Evolutionary conservation across 768 basidiomycete genomes (phyloP).

Genomic region (Trametopsis cervina): DNA sequence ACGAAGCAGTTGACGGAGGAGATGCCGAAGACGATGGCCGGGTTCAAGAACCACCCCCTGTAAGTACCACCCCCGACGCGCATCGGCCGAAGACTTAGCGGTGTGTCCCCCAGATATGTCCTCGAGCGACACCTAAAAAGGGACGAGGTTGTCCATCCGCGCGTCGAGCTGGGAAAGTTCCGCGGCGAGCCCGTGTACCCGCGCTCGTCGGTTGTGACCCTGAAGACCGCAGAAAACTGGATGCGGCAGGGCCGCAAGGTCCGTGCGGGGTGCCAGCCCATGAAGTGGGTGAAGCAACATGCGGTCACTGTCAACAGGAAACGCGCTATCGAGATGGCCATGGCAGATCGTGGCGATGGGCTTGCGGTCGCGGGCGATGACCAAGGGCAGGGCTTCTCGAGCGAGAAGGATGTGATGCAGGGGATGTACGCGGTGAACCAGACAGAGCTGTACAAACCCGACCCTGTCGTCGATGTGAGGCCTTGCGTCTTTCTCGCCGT

Average conservation of each 20-base stretch:
- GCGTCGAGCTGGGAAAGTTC: constrained; percentile 83
- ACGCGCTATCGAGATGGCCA: constrained; percentile 62
- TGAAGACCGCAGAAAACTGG: constrained; percentile 94
- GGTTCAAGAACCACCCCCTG: constrained; percentile 96
- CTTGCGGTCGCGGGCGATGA: constrained; percentile 26
- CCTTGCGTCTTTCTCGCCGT: constrained; percentile 3
- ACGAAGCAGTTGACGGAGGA: constrained; percentile 74
- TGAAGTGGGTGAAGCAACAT: constrained; percentile 85
- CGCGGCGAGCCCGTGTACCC: constrained; percentile 90
- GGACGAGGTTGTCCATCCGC: constrained; percentile 79
- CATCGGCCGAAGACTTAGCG: no score
- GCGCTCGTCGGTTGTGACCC: constrained; percentile 71
- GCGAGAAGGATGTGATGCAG: constrained; percentile 61
- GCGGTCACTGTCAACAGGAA: constrained; percentile 73
- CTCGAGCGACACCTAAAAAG: constrained; percentile 83
- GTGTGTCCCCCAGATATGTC: constrained; percentile 50
- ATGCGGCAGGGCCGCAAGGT: constrained; percentile 80
- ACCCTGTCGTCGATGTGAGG: constrained; percentile 79
- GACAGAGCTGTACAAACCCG: constrained; percentile 75
- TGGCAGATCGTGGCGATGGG: constrained; percentile 30
- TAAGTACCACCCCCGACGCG: no score
- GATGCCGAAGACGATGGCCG: constrained; percentile 86
- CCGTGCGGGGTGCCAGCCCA: constrained; percentile 67
- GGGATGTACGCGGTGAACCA: constrained; percentile 82
- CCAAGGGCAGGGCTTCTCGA: constrained; percentile 27